Base-by-base conservation (phyloP, 495 filamentous ascomycete species). In the Daldinia caldariorum region DNA sequence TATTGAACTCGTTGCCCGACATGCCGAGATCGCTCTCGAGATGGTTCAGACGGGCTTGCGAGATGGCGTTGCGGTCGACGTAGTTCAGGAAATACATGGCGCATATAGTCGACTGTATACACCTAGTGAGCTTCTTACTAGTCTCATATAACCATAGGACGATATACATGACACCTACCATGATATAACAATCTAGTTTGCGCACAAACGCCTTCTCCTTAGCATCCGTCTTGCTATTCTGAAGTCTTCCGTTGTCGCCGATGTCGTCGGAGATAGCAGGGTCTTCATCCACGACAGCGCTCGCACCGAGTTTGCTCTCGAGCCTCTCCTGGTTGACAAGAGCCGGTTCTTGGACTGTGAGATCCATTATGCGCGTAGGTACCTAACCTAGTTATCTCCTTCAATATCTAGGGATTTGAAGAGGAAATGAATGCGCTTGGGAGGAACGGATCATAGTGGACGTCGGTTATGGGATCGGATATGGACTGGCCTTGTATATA, bases 81-180 rank as follows among this genome's bases (percentile, higher is more conserved):
- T 83, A 83, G 45, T 84, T 83, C 9, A 87, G 71, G 60, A 84
- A 80, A 56, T 86, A 85, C 82, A 85, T 84, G 39, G 79, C 45
- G 76, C 82, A 85, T 32, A 85, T 74, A 6, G 77, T 79, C 38
- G 82, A 82, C 78, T 79, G 18, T 34, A 22, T n/a, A 45, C 26
- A 26, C 26, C 38, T 31, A 12, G 35, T 64, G 9, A 64, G 61
- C 34, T 10, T 34, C 29, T 13, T 55, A 3, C 5, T 61, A n/a
- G 26, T 18, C 31, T 20, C 18, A 7, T 43, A 7, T 4, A 9
- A 8, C 2, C 20, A 20, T 6, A 4, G 2, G n/a, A 34, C 14
- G 14, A 43, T 2, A 37, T 54, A 18, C 9, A 22, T 41, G 32
- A 3, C 8, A 65, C 73, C 2, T 69, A 81, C 79, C 79, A 87